phyloP scores from a whole-genome alignment of 371 early-diverging fungal genomes.

The Choanephora cucurbitarum region DNA sequence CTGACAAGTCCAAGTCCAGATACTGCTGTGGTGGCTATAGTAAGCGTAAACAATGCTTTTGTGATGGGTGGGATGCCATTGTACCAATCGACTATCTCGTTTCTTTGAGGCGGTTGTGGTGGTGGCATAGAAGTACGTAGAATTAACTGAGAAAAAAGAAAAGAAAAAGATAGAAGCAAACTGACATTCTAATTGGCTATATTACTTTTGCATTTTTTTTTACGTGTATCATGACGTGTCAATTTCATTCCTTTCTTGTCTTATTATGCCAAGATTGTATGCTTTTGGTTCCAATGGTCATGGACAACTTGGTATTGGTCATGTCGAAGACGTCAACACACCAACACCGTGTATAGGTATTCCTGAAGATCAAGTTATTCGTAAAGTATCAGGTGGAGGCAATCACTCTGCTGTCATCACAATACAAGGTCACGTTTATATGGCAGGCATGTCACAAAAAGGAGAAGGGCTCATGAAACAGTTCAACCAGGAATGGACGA shows the following conservation, averaged over 20 bases:
- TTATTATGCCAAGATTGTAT: constrained; percentile 24
- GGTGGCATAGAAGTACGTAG: too few relatives aligned
- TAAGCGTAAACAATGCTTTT: constrained; percentile 56
- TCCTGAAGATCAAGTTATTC: constrained; percentile 21
- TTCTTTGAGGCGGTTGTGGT: constrained; percentile 18
- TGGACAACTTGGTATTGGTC: constrained; percentile 65
- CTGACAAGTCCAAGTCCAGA: constrained; percentile 46
- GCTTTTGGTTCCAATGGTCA: constrained; percentile 69
- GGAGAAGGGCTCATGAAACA: constrained; percentile 13
- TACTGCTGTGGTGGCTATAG: constrained; percentile 53
- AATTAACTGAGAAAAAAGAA: too few relatives aligned
- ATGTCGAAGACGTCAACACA: constrained; percentile 37
- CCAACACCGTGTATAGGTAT: constrained; percentile 33
- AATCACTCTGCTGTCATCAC: constrained; percentile 66
- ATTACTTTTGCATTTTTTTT: too few relatives aligned
- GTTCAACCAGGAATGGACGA: constrained; percentile 4
- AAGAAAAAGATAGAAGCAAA: too few relatives aligned
- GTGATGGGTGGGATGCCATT: constrained; percentile 67
- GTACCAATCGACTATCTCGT: constrained; percentile 52
- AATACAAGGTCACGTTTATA: constrained; percentile 20
- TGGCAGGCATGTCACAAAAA: constrained; percentile 23
- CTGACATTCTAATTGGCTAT: too few relatives aligned
- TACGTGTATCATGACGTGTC: too few relatives aligned
- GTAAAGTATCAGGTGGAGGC: constrained; percentile 57
- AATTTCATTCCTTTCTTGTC: not conserved